A percentile compares a stretch with the other conserved stretches of the same genome.
These are phyloP conservation scores for Candida pseudoglaebosa DNA, from an alignment of 805 yeast genomes.

Conservation along the genomic window DNA sequence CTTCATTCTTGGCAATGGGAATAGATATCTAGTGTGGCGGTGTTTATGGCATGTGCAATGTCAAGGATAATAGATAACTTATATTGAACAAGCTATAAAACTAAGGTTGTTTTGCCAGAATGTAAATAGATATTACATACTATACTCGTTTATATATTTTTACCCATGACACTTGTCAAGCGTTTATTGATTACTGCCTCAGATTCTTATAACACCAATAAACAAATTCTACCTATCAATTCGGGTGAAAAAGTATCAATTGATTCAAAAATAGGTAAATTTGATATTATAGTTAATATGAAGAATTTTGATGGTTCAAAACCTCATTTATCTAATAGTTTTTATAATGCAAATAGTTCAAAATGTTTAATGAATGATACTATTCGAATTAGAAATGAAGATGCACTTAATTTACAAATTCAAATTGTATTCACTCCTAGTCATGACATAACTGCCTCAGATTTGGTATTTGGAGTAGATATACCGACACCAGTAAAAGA, in stretches of 20 bases:
- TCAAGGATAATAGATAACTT: no score
- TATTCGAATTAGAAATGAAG: constrained; percentile 7
- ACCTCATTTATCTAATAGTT: constrained; percentile 30
- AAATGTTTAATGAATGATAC: constrained; percentile 20
- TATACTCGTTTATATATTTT: no score
- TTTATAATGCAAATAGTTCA: constrained; percentile 25
- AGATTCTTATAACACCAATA: constrained; percentile 19
- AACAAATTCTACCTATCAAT: constrained; percentile 41
- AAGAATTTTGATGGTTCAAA: constrained; percentile 44
- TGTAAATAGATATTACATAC: no score
- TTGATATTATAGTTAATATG: constrained; percentile 40
- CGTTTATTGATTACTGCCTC: constrained; percentile 31
- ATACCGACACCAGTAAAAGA: constrained; percentile 56
- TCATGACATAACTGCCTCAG: constrained; percentile 41
- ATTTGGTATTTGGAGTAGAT: constrained; percentile 65
- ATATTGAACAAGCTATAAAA: no score
- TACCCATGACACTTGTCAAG: no score
- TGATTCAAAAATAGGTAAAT: constrained; percentile 35
- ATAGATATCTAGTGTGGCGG: no score
- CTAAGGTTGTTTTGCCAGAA: no score
- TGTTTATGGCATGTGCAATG: no score
- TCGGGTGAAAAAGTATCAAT: constrained; percentile 32
- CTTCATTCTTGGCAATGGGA: no score
- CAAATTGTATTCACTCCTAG: constrained; percentile 41
- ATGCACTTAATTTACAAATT: constrained; percentile 28